Evolutionary conservation across 805 yeast genomes (phyloP), one percentile per base, ranked within the genome.

Genomic region (Lipomyces orientalis): DNA sequence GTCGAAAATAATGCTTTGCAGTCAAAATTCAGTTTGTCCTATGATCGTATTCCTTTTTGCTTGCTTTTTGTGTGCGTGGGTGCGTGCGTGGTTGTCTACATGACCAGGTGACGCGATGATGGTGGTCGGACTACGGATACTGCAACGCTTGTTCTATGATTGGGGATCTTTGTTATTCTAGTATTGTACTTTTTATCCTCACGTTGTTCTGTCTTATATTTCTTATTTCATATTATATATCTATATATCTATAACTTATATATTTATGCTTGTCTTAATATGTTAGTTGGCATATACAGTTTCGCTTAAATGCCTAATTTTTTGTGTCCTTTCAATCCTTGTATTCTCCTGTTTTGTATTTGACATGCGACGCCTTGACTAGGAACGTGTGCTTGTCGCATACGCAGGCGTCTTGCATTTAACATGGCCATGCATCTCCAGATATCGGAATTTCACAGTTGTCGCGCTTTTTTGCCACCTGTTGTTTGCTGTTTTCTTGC

Each of bases 11-110:
- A 43, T 43, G 22, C 19, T 43, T 43, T 43, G 49, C 49, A 43
- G 49, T n/a, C 49, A 43, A 43, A 43, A 43, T 43, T 43, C 49
- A 43, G 49, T 43, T 43, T 43, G 49, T 43, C 49, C 49, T 43
- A 43, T 37, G 43, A 37, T 37, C 43, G n/a, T 12, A 16, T 19
- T 43, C 49, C 49, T n/a, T 43, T 43, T 43, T 43, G 49, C 49
- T 43, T n/a, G 16, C 16, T 43, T 43, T 1, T 5, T 43, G 19
- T 14, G 19, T 43, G 25, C 22, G 22, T 43, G 49, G 9, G 22
- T 43, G 29, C 2, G 29, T n/a, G n/a, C n/a, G 29, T 25, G 29
- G 29, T 25, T 25, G 49, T 43, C 49, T 43, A n/a, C 16, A 16
- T 43, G 49, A 43, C 16, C 22, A 43, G 43, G 10, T 37, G 43